These are phyloP conservation scores for Glarea lozoyensis DNA, from an alignment of 495 filamentous ascomycete species.

Conservation along the genomic window DNA sequence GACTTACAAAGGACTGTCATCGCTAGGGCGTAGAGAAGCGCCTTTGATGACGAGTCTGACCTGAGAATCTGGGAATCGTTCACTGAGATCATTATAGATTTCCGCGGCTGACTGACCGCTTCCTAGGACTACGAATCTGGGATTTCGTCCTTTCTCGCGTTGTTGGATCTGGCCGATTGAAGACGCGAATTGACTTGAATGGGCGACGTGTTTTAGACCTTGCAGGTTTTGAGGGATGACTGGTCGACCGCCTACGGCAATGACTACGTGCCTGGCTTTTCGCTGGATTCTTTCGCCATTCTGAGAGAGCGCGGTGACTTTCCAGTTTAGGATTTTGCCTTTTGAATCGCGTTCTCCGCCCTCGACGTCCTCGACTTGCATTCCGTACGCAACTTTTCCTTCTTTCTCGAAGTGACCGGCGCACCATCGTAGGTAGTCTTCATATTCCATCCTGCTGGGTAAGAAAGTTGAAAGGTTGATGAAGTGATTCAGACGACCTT, in stretches of 20 bases:
- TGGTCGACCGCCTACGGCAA: constrained; percentile 77
- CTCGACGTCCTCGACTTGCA: constrained; percentile 59
- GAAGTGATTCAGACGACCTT: constrained; percentile 75
- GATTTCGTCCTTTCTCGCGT: constrained; percentile 5
- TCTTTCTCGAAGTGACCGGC: constrained; percentile 70
- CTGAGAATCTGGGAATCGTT: constrained; percentile 70
- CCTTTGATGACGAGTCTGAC: constrained; percentile 70
- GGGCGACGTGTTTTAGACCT: constrained; percentile 50
- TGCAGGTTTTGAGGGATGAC: constrained; percentile 47
- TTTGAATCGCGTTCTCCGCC: constrained; percentile 26
- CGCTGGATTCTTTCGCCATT: constrained; percentile 27
- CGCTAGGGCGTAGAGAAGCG: constrained; percentile 76
- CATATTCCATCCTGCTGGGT: constrained; percentile 79
- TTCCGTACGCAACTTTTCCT: constrained; percentile 66
- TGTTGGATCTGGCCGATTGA: constrained; percentile 47
- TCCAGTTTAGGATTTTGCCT: constrained; percentile 42
- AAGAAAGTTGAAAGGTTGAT: constrained; percentile 85
- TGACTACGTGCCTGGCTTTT: constrained; percentile 68
- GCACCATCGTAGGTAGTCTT: constrained; percentile 94
- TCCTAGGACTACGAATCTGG: constrained; percentile 67
- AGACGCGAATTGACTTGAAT: constrained; percentile 82
- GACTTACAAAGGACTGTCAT: constrained; percentile 75
- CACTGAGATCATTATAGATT: constrained; percentile 84
- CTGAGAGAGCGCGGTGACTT: constrained; percentile 31
- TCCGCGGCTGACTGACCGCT: constrained; percentile 90